Conservation (phyloP, 169 alveolate species). For the Theileria parva region DNA sequence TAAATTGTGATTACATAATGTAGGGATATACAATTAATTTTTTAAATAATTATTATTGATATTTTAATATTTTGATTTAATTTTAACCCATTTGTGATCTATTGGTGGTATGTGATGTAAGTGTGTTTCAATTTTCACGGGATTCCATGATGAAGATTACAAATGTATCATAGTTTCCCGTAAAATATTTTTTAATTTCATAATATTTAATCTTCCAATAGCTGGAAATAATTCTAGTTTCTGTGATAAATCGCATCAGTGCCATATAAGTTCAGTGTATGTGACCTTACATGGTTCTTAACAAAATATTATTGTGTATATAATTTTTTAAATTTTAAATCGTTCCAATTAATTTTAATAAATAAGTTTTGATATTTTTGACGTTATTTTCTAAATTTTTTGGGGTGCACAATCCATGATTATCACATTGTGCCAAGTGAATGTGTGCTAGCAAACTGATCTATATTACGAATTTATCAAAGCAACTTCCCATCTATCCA, state of each 20-base stretch:
- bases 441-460: conserved; percentile 27
- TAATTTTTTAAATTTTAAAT: conserved; percentile 2
- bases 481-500: conserved; percentile 2
- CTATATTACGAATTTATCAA: background rate
- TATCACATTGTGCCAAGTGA: conserved; percentile 27
- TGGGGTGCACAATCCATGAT: conserved; percentile 26
- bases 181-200: conserved; percentile 3
- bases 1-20: background rate
- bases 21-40: background rate
- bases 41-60: background rate
- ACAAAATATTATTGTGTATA: background rate
- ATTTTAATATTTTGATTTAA: too few species aligned
- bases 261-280: background rate
- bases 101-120: background rate
- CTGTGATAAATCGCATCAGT: background rate
- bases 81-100: background rate
- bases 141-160: background rate
- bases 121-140: background rate
- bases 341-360: background rate
- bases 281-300: background rate
- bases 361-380: conserved; percentile 1
- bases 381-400: background rate
- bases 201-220: background rate
- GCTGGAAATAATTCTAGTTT: background rate
- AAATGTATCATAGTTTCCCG: background rate